Evolutionary conservation across 2,329 filamentous ascomycete genomes (phyloP), one percentile per base, ranked within the genome.

Genomic region (Graphilbum fragrans): DNA sequence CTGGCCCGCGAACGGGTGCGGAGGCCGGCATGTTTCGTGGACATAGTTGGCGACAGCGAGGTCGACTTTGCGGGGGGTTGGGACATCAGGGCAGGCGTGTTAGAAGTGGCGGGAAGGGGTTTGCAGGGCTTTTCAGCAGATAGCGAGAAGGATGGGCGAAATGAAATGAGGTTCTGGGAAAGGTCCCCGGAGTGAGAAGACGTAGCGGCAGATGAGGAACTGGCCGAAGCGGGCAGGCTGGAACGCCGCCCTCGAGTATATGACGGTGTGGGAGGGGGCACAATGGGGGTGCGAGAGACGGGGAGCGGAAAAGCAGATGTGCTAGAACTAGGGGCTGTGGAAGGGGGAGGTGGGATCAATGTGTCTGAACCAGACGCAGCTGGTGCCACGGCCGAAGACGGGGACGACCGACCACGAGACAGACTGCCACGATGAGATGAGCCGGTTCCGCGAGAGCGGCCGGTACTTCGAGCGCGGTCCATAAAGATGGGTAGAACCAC

Each of bases 1-100:
- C 65, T 62, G 41, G 60, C 64, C 38, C 63, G 62, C 39, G 61
- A 63, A 23, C 68, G 62, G 46, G 63, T 69, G 43, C 63, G 67
- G 34, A 56, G 50, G 29, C 46, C 41, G 19, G 41, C 41, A n/a
- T 39, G 44, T 18, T 40, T 42, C 23, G 47, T 42, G 12, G 50
- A 31, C 47, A 53, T 50, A 48, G 46, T 50, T 47, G 55, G 44
- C 46, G 43, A 60, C 55, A 38, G 16, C 10, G 51, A 47, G 7
- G 61, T 56, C 18, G 62, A 60, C 41, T 63, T 60, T 44, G 58
- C 57, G 40, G 60, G 55, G n/a, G 58, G 50, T 44, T 58, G 55
- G 34, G 60, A 56, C 38, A 60, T 52, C 16, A 37, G 11, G 34
- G 34, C 19, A 12, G 10, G 19, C 11, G 17, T 18, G n/a, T 8